Evolutionary conservation across 305 asterid genomes (phyloP).

Genomic region (Coffea humblotiana): DNA sequence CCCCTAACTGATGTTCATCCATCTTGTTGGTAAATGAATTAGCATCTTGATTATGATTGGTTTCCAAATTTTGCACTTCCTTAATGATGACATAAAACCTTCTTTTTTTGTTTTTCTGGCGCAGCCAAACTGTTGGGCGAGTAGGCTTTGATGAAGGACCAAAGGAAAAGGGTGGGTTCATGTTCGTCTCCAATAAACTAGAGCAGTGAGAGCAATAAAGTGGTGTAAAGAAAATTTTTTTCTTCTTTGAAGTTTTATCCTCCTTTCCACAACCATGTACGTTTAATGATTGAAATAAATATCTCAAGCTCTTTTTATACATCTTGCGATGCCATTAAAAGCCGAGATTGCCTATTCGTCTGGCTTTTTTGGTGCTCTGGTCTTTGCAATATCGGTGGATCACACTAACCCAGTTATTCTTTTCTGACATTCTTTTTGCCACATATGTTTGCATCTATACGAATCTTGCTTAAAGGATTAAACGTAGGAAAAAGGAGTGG

Average conservation of each 20-base stretch:
- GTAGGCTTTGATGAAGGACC: constrained; percentile 11
- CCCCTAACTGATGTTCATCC: not conserved
- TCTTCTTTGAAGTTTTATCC: not conserved
- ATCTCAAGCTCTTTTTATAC: not conserved
- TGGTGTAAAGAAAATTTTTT: not conserved
- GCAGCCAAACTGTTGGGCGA: constrained; percentile 5
- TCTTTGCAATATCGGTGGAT: not conserved
- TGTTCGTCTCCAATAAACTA: not conserved
- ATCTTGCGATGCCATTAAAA: not conserved
- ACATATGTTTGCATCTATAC: not conserved
- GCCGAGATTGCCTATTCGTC: not conserved
- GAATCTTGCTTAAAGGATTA: not conserved
- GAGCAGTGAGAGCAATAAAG: constrained; percentile 3
- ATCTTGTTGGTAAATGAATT: not conserved
- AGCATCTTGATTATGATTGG: not conserved
- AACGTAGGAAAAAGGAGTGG: not conserved
- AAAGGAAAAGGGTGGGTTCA: not conserved
- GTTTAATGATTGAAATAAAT: constrained; percentile 1
- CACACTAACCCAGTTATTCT: not conserved
- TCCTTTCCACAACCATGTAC: constrained; percentile 6
- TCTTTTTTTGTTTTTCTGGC: not conserved
- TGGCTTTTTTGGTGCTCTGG: not conserved
- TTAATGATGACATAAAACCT: not conserved
- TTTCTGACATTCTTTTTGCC: not conserved
- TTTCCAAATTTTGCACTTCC: not conserved